Evolutionary conservation across 352 stramenopile genomes (phyloP).

Genomic region (Phytopythium litorale): DNA sequence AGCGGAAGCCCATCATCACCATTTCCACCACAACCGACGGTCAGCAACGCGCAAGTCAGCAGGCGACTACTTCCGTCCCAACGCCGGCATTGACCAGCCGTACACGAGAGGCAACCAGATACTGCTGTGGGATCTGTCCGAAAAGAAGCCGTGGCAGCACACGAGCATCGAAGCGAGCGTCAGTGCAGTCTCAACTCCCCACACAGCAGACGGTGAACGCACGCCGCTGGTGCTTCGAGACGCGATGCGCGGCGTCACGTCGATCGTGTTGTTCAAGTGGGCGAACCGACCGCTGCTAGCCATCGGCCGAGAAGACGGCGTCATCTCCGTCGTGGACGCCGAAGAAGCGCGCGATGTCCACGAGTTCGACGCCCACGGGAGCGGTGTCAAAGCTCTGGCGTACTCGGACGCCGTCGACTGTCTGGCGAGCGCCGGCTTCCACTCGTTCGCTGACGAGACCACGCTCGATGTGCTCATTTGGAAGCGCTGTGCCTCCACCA

Average conservation of each 20-base stretch:
- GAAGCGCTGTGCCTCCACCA: conserved; percentile 15
- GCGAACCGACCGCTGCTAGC: conserved; percentile 52
- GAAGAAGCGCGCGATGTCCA: conserved; percentile 41
- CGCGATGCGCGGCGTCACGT: conserved; percentile 47
- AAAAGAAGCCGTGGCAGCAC: conserved; percentile 10
- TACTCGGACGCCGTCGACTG: conserved; percentile 45
- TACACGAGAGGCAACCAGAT: conserved; percentile 50
- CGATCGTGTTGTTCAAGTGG: conserved; percentile 37
- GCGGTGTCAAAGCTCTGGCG: conserved; percentile 48
- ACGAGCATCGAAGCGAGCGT: background rate
- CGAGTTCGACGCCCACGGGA: conserved; percentile 50
- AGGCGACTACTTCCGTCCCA: conserved; percentile 27
- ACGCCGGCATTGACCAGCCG: conserved; percentile 18
- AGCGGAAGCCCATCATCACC: background rate
- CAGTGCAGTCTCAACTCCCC: background rate
- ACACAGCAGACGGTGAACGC: background rate
- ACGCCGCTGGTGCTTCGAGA: conserved; percentile 25
- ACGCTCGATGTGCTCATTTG: conserved; percentile 54
- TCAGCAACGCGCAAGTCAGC: background rate
- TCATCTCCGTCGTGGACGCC: conserved; percentile 49
- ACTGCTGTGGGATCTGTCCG: conserved; percentile 50
- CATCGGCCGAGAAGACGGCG: conserved; percentile 48
- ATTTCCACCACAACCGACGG: background rate
- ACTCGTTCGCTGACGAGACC: conserved; percentile 67
- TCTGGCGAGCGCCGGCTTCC: conserved; percentile 51